These are phyloP conservation scores for Aspergillus biplanus DNA, from an alignment of 495 filamentous ascomycete genomes.

Conservation along the genomic window DNA sequence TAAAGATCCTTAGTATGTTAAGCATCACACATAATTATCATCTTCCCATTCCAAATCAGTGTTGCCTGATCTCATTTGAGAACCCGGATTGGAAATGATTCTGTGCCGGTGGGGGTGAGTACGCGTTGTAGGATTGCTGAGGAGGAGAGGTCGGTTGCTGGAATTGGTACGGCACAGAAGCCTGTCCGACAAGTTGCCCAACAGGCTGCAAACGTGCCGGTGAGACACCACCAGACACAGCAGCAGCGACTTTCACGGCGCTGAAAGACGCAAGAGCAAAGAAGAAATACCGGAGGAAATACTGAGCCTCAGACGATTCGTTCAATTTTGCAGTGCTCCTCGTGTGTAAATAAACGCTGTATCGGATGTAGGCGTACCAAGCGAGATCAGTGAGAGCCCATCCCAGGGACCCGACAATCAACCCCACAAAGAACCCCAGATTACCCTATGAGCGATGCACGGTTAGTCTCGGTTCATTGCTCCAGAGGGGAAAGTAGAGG, in stretches of 20 bases:
- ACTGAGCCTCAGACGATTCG: neutral
- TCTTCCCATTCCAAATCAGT: neutral
- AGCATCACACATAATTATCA: neutral
- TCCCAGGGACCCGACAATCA: neutral
- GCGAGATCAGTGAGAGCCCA: neutral
- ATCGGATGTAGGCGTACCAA: neutral
- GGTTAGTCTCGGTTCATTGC: neutral
- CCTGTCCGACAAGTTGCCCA: neutral
- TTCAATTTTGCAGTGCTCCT: neutral
- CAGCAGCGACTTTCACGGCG: neutral
- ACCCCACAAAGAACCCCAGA: neutral
- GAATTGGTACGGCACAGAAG: neutral
- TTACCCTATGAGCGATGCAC: neutral
- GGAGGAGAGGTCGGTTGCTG: neutral
- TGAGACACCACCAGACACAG: neutral
- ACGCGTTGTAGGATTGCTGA: neutral
- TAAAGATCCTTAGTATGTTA: neutral
- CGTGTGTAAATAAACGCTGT: neutral
- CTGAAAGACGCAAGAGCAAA: neutral
- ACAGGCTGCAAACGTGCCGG: neutral
- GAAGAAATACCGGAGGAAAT: neutral
- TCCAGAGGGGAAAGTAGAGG: neutral
- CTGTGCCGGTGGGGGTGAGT: neutral
- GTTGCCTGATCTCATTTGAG: neutral
- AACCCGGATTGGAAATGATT: conserved; percentile 1